A percentile compares a stretch with the other conserved stretches of the same genome.
Conservation (phyloP, 1,284 basidiomycete species). For the Trichosporon sp. region DNA sequence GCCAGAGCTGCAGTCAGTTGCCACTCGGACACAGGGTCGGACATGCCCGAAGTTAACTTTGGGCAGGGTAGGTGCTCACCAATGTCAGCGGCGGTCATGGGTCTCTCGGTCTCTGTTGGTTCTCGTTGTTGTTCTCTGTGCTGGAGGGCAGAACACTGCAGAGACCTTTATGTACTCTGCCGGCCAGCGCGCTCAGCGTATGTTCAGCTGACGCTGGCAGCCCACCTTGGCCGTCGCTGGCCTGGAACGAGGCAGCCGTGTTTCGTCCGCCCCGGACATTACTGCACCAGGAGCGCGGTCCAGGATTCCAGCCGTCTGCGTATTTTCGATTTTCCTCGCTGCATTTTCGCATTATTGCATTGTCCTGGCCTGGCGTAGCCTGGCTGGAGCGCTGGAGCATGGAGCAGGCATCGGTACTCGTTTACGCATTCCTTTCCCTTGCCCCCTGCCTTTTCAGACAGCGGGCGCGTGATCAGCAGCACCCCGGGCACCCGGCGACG, state of each 20-base stretch:
- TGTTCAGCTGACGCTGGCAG: not conserved
- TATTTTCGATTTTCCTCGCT: not conserved
- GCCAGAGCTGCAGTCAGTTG: constrained; percentile 1
- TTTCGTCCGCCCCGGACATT: constrained; percentile 4
- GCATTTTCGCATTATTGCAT: not conserved
- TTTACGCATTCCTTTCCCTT: not conserved
- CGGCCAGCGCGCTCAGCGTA: not conserved
- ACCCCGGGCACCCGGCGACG: too few relatives aligned
- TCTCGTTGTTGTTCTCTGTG: not conserved
- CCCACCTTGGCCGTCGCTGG: not conserved
- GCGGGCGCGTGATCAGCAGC: not conserved
- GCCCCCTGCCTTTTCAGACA: not conserved
- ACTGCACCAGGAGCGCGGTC: not conserved
- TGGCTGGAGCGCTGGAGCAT: too few relatives aligned
- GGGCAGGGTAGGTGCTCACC: not conserved
- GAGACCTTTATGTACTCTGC: not conserved
- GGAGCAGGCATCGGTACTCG: too few relatives aligned
- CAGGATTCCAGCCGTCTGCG: not conserved
- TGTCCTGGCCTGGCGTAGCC: not conserved
- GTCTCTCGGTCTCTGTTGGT: not conserved
- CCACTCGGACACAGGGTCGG: not conserved
- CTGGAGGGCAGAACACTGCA: not conserved
- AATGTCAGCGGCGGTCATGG: not conserved
- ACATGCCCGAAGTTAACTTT: not conserved
- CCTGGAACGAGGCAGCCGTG: not conserved